These are phyloP conservation scores for Chiua virens DNA, from an alignment of 768 basidiomycete species.

Conservation along the genomic window DNA sequence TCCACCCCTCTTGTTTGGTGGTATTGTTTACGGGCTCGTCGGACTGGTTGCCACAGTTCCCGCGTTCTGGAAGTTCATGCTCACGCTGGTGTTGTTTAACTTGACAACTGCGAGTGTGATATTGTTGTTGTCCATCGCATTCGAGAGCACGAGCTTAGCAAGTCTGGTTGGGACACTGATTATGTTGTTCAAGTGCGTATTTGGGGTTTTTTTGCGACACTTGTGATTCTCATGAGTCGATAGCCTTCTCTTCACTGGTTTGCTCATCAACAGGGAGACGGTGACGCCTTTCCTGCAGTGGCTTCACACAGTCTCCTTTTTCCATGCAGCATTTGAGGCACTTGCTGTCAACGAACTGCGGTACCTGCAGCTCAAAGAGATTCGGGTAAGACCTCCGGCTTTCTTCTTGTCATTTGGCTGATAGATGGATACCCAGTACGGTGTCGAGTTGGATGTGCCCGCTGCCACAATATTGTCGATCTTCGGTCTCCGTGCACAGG, in stretches of 20 bases:
- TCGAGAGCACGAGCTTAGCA: conserved; percentile 84
- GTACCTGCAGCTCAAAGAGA: conserved; percentile 89
- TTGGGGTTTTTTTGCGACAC: conserved; percentile 3
- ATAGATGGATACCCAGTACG: conserved; percentile 62
- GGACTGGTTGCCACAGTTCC: conserved; percentile 90
- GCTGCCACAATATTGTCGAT: conserved; percentile 93
- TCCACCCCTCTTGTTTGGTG: conserved; percentile 92
- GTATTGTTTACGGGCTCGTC: conserved; percentile 92
- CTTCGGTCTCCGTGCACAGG: conserved; percentile 91
- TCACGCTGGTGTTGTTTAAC: conserved; percentile 95
- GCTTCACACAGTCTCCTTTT: conserved; percentile 93
- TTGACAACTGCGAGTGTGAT: conserved; percentile 92
- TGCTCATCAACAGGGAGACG: conserved; percentile 92
- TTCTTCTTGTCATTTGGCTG: background rate
- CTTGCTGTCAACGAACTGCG: conserved; percentile 97
- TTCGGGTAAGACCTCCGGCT: conserved; percentile 60
- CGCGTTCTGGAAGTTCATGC: conserved; percentile 98
- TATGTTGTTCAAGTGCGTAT: conserved; percentile 95
- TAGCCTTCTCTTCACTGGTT: conserved; percentile 92
- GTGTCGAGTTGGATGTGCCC: conserved; percentile 94
- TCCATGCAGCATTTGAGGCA: conserved; percentile 98
- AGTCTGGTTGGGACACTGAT: conserved; percentile 92
- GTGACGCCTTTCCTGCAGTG: conserved; percentile 72
- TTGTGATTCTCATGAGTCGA: conserved; percentile 2
- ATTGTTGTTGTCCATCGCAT: conserved; percentile 85